Conservation (phyloP, 805 yeast species). For the Ogataea henricii region DNA sequence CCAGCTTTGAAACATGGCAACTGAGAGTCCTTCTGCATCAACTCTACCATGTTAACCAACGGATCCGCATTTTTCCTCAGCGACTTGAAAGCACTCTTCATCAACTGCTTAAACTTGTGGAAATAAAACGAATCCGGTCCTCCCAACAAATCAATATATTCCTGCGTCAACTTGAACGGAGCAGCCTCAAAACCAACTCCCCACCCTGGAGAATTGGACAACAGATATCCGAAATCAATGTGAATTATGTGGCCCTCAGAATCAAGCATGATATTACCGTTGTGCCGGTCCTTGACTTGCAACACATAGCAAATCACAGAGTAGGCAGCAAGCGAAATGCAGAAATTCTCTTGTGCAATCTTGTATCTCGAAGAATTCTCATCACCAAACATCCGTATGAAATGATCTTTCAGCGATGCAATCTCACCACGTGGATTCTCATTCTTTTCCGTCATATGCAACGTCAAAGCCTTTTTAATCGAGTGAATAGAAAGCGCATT, state of each 20-base stretch:
- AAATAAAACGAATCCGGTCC: constrained; percentile 69
- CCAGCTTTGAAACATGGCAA: constrained; percentile 93
- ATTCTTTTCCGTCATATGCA: constrained; percentile 64
- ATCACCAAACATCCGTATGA: constrained; percentile 71
- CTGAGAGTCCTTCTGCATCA: constrained; percentile 89
- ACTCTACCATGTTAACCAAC: constrained; percentile 78
- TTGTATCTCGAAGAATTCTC: constrained; percentile 54
- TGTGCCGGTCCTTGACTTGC: constrained; percentile 95
- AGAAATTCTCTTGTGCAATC: constrained; percentile 83
- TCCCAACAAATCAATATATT: constrained; percentile 85
- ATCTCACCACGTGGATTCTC: constrained; percentile 71
- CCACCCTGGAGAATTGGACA: constrained; percentile 89
- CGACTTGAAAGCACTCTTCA: constrained; percentile 73
- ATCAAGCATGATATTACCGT: constrained; percentile 96
- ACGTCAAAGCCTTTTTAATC: constrained; percentile 87
- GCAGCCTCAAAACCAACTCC: constrained; percentile 97
- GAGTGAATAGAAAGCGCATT: constrained; percentile 94
- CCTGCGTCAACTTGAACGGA: constrained; percentile 89
- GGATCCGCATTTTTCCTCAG: constrained; percentile 74
- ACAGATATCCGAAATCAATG: constrained; percentile 91
- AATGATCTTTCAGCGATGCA: constrained; percentile 78
- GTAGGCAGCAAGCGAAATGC: constrained; percentile 85
- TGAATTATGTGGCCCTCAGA: constrained; percentile 93
- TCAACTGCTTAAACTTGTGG: constrained; percentile 57
- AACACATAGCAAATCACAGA: constrained; percentile 86